These are phyloP conservation scores for Eimeria necatrix DNA, from an alignment of 169 alveolate genomes.

Conservation along the genomic window DNA sequence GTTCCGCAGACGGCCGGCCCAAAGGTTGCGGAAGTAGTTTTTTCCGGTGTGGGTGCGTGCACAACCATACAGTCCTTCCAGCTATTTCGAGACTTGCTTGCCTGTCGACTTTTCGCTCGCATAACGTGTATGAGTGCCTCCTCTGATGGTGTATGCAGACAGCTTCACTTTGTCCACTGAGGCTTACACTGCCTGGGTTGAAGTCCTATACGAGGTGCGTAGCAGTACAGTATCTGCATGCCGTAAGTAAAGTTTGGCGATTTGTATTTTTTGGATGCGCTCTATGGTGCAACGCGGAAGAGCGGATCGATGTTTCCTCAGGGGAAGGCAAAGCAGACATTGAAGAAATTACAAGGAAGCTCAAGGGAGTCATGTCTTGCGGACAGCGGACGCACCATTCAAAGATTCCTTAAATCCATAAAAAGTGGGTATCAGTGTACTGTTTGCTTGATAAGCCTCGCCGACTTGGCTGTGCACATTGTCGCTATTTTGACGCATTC, in stretches of 20 bases:
- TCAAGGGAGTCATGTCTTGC: neutral
- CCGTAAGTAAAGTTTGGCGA: neutral
- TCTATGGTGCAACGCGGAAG: neutral
- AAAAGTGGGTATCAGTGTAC: too few species aligned
- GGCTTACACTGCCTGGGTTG: neutral
- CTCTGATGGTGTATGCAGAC: neutral
- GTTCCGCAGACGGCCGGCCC: neutral
- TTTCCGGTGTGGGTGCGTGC: neutral
- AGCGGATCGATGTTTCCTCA: neutral
- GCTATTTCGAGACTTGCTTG: too few species aligned
- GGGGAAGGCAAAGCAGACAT: neutral
- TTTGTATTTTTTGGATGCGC: neutral
- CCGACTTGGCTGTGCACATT: too few species aligned
- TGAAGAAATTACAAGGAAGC: neutral
- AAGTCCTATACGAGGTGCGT: neutral
- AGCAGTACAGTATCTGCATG: neutral
- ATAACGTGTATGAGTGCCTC: neutral
- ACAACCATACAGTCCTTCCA: neutral
- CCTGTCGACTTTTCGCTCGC: neutral
- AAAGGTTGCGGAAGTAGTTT: neutral
- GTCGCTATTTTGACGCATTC: too few species aligned
- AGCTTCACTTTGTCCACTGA: slow-evolving; percentile 1
- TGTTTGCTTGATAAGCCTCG: too few species aligned
- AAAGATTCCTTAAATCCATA: too few species aligned
- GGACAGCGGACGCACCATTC: neutral